Conservation (phyloP, 331 rosid species). For the Prunus yedoensis region DNA sequence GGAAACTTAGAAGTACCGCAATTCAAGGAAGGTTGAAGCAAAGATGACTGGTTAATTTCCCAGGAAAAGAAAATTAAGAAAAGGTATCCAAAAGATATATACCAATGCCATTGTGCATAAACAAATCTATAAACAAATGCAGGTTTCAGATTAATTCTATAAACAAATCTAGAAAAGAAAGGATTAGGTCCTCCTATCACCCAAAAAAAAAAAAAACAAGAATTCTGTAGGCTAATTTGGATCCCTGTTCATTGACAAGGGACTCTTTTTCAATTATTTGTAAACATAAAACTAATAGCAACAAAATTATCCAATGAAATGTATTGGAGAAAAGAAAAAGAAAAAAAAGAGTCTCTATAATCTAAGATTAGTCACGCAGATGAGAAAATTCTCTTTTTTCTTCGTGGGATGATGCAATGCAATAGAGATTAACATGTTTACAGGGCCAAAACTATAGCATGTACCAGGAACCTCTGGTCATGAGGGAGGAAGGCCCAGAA, state of each 20-base stretch:
- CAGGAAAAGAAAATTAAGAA: background rate
- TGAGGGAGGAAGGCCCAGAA: constrained; percentile 42
- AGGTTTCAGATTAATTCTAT: background rate
- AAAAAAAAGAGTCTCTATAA: constrained; percentile 1
- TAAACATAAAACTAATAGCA: background rate
- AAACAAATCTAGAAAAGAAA: background rate
- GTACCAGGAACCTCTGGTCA: constrained; percentile 1
- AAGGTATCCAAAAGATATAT: background rate
- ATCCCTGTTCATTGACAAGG: too few species aligned
- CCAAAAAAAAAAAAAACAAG: too few species aligned
- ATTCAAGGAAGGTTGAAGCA: background rate
- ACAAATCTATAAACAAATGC: background rate
- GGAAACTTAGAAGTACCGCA: background rate
- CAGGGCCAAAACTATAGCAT: background rate
- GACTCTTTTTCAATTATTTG: too few species aligned
- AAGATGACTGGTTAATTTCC: too few species aligned
- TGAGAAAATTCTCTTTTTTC: background rate
- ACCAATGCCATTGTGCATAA: background rate
- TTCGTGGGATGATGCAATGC: background rate
- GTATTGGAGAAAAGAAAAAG: background rate
- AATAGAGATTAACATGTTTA: background rate
- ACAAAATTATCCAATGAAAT: background rate
- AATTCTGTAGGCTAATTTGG: too few species aligned
- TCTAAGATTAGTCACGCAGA: constrained; percentile 3
- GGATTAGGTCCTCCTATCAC: background rate